These are phyloP conservation scores for Boletus holoroseus DNA, from an alignment of 1,284 basidiomycete species.

Conservation along the genomic window DNA sequence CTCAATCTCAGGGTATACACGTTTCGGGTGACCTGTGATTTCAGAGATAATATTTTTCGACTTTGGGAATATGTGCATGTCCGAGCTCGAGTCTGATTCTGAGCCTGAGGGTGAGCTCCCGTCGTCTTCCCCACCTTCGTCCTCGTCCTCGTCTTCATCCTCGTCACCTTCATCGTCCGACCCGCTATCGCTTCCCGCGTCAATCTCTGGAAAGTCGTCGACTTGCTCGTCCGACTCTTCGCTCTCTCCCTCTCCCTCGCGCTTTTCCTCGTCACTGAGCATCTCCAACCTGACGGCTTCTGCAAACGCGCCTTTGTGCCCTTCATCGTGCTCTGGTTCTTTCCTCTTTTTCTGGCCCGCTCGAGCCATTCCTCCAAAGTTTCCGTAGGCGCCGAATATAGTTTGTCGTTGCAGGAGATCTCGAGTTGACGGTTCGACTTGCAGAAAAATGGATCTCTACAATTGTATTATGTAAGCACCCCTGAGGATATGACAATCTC, in stretches of 20 bases:
- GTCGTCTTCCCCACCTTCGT: constrained; percentile 35
- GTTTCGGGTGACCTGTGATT: constrained; percentile 85
- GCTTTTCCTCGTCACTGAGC: constrained; percentile 64
- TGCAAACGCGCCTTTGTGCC: constrained; percentile 30
- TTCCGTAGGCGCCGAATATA: constrained; percentile 26
- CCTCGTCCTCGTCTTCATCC: constrained; percentile 12
- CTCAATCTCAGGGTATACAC: constrained; percentile 91
- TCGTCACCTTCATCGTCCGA: constrained; percentile 41
- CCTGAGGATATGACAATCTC: constrained; percentile 2
- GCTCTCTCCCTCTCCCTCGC: constrained; percentile 35
- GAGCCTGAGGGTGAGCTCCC: constrained; percentile 24
- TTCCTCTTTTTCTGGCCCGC: constrained; percentile 49
- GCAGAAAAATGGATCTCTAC: constrained; percentile 9
- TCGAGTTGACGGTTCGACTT: background rate
- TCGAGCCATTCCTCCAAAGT: constrained; percentile 29
- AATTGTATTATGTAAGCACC: constrained; percentile 17
- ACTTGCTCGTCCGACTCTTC: constrained; percentile 42
- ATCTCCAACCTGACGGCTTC: constrained; percentile 55
- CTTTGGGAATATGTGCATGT: constrained; percentile 53
- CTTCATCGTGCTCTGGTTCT: constrained; percentile 35
- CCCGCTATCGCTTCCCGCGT: constrained; percentile 36
- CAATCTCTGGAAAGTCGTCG: constrained; percentile 40
- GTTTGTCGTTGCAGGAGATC: background rate
- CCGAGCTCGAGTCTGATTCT: constrained; percentile 32
- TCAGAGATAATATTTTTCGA: constrained; percentile 67